Base-by-base conservation (phyloP, 1,284 basidiomycete species). In the Earliella scabrosa region DNA sequence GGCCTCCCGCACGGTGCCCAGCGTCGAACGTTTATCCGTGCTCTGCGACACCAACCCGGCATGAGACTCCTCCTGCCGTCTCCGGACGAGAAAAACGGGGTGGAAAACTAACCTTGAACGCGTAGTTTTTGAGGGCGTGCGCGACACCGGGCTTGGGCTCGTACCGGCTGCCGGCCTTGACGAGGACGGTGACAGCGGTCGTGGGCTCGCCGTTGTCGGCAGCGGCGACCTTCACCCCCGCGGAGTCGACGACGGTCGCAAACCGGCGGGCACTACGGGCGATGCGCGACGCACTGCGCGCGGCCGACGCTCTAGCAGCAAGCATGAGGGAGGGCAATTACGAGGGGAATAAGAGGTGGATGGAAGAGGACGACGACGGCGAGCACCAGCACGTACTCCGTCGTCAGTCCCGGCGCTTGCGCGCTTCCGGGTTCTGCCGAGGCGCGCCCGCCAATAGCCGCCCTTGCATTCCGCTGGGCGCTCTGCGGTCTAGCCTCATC, bases 111-210 rank as follows among this genome's bases (percentile, higher is more conserved):
- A 97, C 95, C 90, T 96, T 97, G 87, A 95, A 97, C 58, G 94
- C 88, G 82, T 95, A 97, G 84, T 93, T 95, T 84, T 96, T 96
- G 74, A 97, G 82, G 61, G 88, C 88, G 79, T 96, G 92, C 9
- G 95, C 93, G 62, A 93, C 85, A 69, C 95, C 95, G 45, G 92
- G 85, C 68, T 88, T 88, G 59, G 86, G 76, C 80, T 98, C 90
- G 73, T 87, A 95, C 67, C 95, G 81, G 68, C 87, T 88, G 54
- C 95, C 95, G 56, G 93, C 95, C 75, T 95, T 96, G 75, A 96
- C 85, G 65, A 96, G 84, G 68, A 98, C 81, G 49, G 93, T 94
- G 68, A 98, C 85, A 63, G 90, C 84, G 39, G 92, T 81, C 5
- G 93, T 95, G 57, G 89, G 84, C 71, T 88, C 88, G 69, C 86